Evolutionary conservation across 352 stramenopile genomes (phyloP).

Genomic region (Globisporangium echinulatum): DNA sequence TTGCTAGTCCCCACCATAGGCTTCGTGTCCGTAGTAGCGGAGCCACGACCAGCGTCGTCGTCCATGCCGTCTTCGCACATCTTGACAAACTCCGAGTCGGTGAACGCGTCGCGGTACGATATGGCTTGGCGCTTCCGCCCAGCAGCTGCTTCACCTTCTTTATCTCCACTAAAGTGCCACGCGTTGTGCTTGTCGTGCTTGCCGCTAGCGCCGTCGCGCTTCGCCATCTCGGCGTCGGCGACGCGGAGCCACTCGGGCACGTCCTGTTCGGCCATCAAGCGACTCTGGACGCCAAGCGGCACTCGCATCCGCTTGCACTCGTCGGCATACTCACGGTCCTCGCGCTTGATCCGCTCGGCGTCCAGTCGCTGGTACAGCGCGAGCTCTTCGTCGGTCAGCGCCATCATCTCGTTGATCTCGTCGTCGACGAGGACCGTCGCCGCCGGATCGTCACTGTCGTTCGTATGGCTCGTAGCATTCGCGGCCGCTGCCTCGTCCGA

Average conservation of each 20-base stretch:
- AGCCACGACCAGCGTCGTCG: conserved; percentile 17
- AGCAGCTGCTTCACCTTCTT: conserved; percentile 27
- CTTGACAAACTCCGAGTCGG: conserved; percentile 82
- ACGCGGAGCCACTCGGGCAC: conserved; percentile 70
- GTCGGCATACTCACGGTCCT: conserved; percentile 60
- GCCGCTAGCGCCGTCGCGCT: conserved; percentile 32
- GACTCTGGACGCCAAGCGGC: conserved; percentile 31
- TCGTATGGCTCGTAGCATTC: conserved; percentile 40
- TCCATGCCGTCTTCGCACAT: conserved; percentile 84
- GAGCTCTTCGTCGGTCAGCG: conserved; percentile 80
- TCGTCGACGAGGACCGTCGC: conserved; percentile 70
- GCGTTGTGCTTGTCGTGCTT: conserved; percentile 45
- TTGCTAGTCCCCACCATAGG: not conserved
- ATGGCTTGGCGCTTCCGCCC: conserved; percentile 79
- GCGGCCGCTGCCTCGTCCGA: conserved; percentile 73
- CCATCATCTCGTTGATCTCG: conserved; percentile 89
- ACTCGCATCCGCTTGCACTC: conserved; percentile 58
- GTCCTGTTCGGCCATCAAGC: conserved; percentile 70
- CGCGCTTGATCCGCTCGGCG: conserved; percentile 45
- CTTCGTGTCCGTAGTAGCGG: not conserved
- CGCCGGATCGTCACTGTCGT: conserved; percentile 46
- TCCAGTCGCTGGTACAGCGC: conserved; percentile 75
- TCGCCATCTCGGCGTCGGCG: conserved; percentile 55
- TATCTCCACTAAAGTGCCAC: conserved; percentile 22
- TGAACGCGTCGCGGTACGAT: conserved; percentile 82